Evolutionary conservation across 768 basidiomycete species (phyloP), one percentile per base, ranked within the genome.

Genomic region (Boletus coccyginus): DNA sequence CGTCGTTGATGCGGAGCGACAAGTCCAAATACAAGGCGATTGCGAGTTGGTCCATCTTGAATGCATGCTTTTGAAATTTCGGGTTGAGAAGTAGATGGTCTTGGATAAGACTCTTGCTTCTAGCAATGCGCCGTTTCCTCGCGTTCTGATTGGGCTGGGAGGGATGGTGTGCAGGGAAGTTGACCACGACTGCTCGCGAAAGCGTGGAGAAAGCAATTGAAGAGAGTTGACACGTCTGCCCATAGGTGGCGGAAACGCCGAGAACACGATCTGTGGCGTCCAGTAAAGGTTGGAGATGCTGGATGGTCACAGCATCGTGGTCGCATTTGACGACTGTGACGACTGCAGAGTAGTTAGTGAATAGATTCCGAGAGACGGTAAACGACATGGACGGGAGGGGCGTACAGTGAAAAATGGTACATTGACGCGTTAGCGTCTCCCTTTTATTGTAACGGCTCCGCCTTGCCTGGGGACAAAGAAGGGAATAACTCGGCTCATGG

Each of bases 21-120:
- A 74, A 45, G 53, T 84, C 82, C 10, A 65, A 44, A 61, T 69
- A 72, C 16, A 85, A 59, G 2, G 78, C 67, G 5, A 72, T 56
- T 0, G 74, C 71, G 1, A 83, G 60, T 39, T 68, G 71, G 58
- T 82, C 82, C 80, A 81, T 79, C 35, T 67, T 64, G 44, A 84
- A 79, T 0, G 76, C 74, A 46, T 71, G 66, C 55, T 78, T 81
- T 16, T 52, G 60, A 29, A 67, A 52, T 3, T 57, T 33, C 0
- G 62, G n/a, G 32, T 73, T 54, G 44, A 68, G 61, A 5, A 82
- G 59, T 42, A 82, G 66, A 7, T 45, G 45, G 10, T 70, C 61
- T 46, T 69, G 56, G 8, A 82, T 61, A 5, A 73, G 56, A 3
- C 47, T 42, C 16, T 67, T 67, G 29, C 54, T 60, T 41, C 46